Evolutionary conservation across 1,284 basidiomycete species (phyloP).

Genomic region (Trichosporon ovoides): DNA sequence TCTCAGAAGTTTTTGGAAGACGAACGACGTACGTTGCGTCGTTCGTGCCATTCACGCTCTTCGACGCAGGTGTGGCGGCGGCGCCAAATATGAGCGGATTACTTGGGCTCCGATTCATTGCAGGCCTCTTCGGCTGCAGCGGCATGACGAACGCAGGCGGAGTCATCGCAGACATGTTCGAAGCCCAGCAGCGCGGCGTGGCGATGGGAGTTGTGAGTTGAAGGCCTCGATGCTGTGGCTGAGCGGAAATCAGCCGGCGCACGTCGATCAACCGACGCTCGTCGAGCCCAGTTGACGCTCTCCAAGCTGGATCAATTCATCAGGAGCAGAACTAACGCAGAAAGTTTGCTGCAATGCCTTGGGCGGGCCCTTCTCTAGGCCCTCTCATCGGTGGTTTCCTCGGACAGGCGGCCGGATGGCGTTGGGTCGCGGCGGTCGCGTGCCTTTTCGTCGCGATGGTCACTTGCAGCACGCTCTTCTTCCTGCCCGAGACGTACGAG

Average conservation of each 20-base stretch:
- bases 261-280: conserved; percentile 41
- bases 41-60: conserved; percentile 45
- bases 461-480: conserved; percentile 17
- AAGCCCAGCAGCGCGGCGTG: conserved; percentile 44
- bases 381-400: conserved; percentile 45
- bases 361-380: conserved; percentile 47
- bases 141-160: conserved; percentile 50
- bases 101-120: conserved; percentile 50
- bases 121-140: conserved; percentile 46
- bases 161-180: conserved; percentile 48
- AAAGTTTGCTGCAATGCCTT: conserved; percentile 22
- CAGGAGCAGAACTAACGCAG: conserved; percentile 37
- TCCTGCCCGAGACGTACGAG: conserved; percentile 50
- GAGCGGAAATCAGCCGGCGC: conserved; percentile 46
- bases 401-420: conserved; percentile 37
- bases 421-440: conserved; percentile 62
- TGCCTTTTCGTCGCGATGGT: conserved; percentile 49
- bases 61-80: conserved; percentile 48
- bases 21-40: conserved; percentile 45
- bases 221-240: conserved; percentile 42
- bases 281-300: conserved; percentile 12
- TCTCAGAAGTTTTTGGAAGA: conserved; percentile 35
- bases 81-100: conserved; percentile 45
- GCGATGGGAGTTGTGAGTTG: conserved; percentile 52
- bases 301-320: conserved; percentile 48